Conservation (phyloP, 352 stramenopile species). For the Phytophthora parvispora region DNA sequence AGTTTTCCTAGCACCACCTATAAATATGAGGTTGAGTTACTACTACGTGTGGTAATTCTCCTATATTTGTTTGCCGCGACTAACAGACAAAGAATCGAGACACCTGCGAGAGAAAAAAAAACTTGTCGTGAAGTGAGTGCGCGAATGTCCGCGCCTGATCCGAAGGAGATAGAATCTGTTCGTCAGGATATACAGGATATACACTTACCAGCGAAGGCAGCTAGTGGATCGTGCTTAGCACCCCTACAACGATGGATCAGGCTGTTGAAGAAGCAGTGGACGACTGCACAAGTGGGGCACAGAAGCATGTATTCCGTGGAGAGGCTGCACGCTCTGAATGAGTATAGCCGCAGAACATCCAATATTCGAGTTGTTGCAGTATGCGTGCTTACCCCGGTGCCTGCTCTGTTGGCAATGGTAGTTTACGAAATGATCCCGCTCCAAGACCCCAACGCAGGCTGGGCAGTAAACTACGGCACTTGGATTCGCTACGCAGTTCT, state of each 20-base stretch:
- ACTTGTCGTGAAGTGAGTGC: not conserved
- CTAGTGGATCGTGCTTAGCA: not conserved
- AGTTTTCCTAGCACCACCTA: not conserved
- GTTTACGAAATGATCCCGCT: not conserved
- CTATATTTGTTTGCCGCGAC: not conserved
- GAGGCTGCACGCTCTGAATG: not conserved
- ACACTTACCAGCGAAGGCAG: not conserved
- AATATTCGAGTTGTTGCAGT: not conserved
- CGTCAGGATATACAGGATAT: not conserved
- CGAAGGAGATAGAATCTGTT: not conserved
- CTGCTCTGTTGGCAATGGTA: not conserved
- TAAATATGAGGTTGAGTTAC: not conserved
- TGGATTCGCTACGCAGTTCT: not conserved
- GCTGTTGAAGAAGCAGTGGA: not conserved
- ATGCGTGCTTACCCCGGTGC: not conserved
- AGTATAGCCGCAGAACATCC: not conserved
- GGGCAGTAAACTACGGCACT: not conserved
- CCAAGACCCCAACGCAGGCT: not conserved
- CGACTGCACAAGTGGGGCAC: not conserved
- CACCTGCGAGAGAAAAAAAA: not conserved
- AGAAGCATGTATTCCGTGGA: not conserved
- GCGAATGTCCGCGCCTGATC: not conserved
- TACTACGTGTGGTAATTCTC: not conserved
- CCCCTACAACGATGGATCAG: not conserved
- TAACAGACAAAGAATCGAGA: not conserved